Conservation (phyloP, 2,329 filamentous ascomycete genomes). For the Alternaria sp. region DNA sequence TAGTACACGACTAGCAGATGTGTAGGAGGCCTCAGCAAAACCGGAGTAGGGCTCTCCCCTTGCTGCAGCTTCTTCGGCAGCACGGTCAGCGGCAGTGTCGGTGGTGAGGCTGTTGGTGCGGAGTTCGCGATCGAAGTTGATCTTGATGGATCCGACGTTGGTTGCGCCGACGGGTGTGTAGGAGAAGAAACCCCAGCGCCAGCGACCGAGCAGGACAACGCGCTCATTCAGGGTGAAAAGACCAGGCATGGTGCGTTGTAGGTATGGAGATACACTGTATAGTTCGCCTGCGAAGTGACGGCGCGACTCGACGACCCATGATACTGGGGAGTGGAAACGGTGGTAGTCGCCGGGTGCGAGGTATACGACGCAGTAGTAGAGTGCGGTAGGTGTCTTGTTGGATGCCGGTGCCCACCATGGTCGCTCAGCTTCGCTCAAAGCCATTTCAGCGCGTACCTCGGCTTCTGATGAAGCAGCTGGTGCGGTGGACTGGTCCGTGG, state of each 20-base stretch:
- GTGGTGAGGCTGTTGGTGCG: slow-evolving; percentile 91
- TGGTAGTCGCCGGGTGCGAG: slow-evolving; percentile 98
- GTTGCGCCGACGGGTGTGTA: slow-evolving; percentile 96
- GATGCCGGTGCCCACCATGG: slow-evolving; percentile 55
- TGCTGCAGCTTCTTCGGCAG: slow-evolving; percentile 77
- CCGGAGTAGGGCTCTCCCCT: slow-evolving; percentile 86
- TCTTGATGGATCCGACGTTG: slow-evolving; percentile 93
- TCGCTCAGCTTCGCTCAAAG: slow-evolving; percentile 66
- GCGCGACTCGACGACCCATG: slow-evolving; percentile 92
- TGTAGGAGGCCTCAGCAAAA: slow-evolving; percentile 90
- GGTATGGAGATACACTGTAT: slow-evolving; percentile 92
- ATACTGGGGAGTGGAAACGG: slow-evolving; percentile 92
- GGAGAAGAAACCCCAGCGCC: slow-evolving; percentile 97
- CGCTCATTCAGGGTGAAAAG: slow-evolving; percentile 97
- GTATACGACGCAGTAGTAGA: slow-evolving; percentile 96
- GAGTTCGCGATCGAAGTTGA: slow-evolving; percentile 96
- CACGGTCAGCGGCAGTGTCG: slow-evolving; percentile 87
- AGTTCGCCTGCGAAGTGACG: slow-evolving; percentile 98
- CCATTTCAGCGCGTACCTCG: slow-evolving; percentile 83
- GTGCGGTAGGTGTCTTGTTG: slow-evolving; percentile 62
- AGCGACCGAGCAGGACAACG: slow-evolving; percentile 88
- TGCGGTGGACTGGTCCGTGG: slow-evolving; percentile 75
- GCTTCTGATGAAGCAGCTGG: slow-evolving; percentile 76
- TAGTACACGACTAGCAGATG: slow-evolving; percentile 75
- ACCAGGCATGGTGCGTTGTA: slow-evolving; percentile 89